Evolutionary conservation across 768 basidiomycete species (phyloP).

Genomic region (Neoboletus brunneissimus): DNA sequence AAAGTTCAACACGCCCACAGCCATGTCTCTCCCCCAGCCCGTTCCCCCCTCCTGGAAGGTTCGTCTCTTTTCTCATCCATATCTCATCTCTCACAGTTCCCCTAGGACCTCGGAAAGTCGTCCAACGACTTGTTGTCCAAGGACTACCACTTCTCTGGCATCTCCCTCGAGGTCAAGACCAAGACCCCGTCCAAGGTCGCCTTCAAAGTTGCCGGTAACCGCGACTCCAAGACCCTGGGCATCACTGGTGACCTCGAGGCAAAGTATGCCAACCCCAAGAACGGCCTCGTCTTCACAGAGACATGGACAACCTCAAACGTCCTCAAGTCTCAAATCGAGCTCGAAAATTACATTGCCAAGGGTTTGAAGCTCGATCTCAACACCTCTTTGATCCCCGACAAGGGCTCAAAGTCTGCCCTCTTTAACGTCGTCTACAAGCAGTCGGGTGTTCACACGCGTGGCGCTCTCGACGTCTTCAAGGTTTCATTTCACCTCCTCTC

Average conservation of each 20-base stretch:
- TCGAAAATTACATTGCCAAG: slow-evolving; percentile 96
- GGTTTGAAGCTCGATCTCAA: slow-evolving; percentile 94
- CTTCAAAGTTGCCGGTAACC: slow-evolving; percentile 89
- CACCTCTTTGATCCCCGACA: slow-evolving; percentile 82
- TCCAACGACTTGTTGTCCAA: slow-evolving; percentile 90
- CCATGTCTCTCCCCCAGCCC: slow-evolving; percentile 90
- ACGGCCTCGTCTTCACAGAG: slow-evolving; percentile 92
- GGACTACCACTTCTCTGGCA: slow-evolving; percentile 83
- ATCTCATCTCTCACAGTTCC: slow-evolving; percentile 1
- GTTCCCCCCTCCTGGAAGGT: slow-evolving; percentile 98
- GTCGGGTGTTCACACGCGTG: slow-evolving; percentile 90
- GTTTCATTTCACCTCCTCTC: slow-evolving; percentile 40
- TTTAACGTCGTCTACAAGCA: slow-evolving; percentile 91
- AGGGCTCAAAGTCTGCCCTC: slow-evolving; percentile 80
- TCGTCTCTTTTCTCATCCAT: neutral
- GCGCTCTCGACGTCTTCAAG: slow-evolving; percentile 91
- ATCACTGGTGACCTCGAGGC: slow-evolving; percentile 93
- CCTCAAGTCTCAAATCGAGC: slow-evolving; percentile 87
- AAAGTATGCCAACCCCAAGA: slow-evolving; percentile 88
- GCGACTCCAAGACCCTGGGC: slow-evolving; percentile 66
- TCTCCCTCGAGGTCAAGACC: slow-evolving; percentile 82
- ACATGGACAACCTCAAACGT: slow-evolving; percentile 94
- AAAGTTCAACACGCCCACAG: slow-evolving; percentile 23
- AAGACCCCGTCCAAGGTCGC: slow-evolving; percentile 83
- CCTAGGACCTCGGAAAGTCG: slow-evolving; percentile 92